Evolutionary conservation across 192 early-diverging fungal species (phyloP).

Genomic region (Gigaspora rosea): DNA sequence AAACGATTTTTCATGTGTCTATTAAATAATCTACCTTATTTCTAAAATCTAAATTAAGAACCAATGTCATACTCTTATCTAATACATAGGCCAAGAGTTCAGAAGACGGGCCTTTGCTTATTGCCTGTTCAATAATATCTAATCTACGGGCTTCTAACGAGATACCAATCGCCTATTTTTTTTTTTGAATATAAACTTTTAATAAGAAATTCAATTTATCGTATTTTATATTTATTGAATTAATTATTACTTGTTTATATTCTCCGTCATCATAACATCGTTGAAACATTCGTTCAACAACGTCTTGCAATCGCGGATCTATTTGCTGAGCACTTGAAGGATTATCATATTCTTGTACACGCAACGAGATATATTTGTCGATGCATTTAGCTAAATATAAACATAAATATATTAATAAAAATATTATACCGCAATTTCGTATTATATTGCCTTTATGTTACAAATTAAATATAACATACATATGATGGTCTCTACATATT

Average conservation of each 20-base stretch:
- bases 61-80: conserved; percentile 80
- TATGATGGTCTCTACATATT: conserved; percentile 94
- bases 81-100: conserved; percentile 85
- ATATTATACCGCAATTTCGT: not conserved
- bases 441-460: too few relatives aligned
- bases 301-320: conserved; percentile 78
- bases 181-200: not conserved
- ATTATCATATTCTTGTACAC: conserved; percentile 52
- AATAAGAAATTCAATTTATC: not conserved
- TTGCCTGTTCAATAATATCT: conserved; percentile 86
- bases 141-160: conserved; percentile 89
- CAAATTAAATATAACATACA: conserved; percentile 56
- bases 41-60: conserved; percentile 79
- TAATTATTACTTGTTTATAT: conserved; percentile 68
- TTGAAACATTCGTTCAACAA: conserved; percentile 95
- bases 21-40: conserved; percentile 60
- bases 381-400: conserved; percentile 76
- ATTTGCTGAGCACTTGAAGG: conserved; percentile 48
- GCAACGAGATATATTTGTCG: conserved; percentile 90
- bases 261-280: conserved; percentile 87
- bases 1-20: not conserved
- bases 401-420: not conserved
- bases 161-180: conserved; percentile 84
- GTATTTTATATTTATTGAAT: too few relatives aligned
- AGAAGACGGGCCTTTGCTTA: conserved; percentile 68